Evolutionary conservation across 108 stramenopile species (phyloP), one percentile per base, ranked within the genome.

Genomic region (Skeletonema costatum): DNA sequence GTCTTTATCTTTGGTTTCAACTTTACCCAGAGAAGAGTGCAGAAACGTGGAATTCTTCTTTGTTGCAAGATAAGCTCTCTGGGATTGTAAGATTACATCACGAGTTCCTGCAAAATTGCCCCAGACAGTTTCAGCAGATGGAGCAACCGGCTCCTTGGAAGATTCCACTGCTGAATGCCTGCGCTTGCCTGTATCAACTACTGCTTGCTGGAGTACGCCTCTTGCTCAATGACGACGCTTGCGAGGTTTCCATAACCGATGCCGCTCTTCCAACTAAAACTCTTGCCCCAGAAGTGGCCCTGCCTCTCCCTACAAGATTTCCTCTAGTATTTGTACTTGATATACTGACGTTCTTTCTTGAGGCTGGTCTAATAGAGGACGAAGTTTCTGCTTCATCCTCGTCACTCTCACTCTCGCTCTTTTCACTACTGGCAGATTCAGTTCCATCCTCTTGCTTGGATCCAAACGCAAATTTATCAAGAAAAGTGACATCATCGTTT

Each of bases 51-150:
- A 62, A 46, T 60, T 70, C 33, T 85, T 71, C 46, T 59, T 33
- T 51, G 77, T 64, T 35, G 68, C 41, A 32, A 62, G 44, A 44
- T 69, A 48, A 25, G 82, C 73, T 35, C 83, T 61, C 17, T 60
- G 65, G 21, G 73, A 75, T 50, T 70, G 63, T 60, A 46, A 48
- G 25, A 86, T 76, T 32, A 86, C 70, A 58, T 74, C 60, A 35
- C 76, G 67, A 10, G 86, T 83, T 32, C 82, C 82, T 46, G 63
- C 33, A 61, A 86, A 86, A 13, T 75, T 62, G 32, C 59, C 73
- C 86, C 86, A 86, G 25, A 75, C 64, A 17, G 65, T 66, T 32
- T 68, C 68, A 32, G 16, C 60, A 60, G 59, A 31, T 64, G 30
- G 33, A 30, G 32, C 41, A 2, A 9, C 38, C n/a, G 63, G 13